Conservation (phyloP, 73 alveolate genomes). For the Uronychia binucleata region DNA sequence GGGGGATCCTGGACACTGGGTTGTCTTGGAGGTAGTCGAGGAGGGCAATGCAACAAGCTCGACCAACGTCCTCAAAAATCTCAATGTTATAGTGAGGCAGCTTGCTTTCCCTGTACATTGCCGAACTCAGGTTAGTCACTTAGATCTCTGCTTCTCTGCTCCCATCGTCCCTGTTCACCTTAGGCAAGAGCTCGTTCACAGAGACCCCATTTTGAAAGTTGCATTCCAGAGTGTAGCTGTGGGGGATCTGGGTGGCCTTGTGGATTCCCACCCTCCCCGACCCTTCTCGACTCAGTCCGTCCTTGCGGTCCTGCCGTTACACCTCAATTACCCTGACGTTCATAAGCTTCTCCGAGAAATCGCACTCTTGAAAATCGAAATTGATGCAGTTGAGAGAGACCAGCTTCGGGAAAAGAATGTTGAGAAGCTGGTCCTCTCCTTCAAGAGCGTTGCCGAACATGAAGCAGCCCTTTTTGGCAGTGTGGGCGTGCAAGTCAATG, state of each 20-base stretch:
- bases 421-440: constrained; percentile 65
- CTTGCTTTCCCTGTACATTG: background rate
- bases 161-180: constrained; percentile 22
- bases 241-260: constrained; percentile 79
- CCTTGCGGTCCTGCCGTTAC: constrained; percentile 64
- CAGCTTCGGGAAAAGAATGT: constrained; percentile 76
- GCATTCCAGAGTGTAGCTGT: constrained; percentile 93
- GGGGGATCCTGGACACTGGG: constrained; percentile 67
- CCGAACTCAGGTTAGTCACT: constrained; percentile 31
- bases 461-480: constrained; percentile 89
- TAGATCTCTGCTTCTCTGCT: constrained; percentile 42
- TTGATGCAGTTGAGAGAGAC: constrained; percentile 78
- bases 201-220: constrained; percentile 77
- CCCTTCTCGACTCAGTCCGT: constrained; percentile 88
- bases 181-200: constrained; percentile 21
- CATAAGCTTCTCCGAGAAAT: constrained; percentile 63
- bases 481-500: constrained; percentile 96
- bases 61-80: constrained; percentile 70
- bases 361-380: constrained; percentile 82
- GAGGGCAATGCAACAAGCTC: constrained; percentile 46
- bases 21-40: constrained; percentile 61
- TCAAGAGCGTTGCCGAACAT: constrained; percentile 84
- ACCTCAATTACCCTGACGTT: constrained; percentile 52
- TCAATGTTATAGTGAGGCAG: constrained; percentile 56
- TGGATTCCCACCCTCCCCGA: constrained; percentile 93